These are phyloP conservation scores for Epicoccum nigrum DNA, from an alignment of 2,329 filamentous ascomycete species.

Conservation along the genomic window DNA sequence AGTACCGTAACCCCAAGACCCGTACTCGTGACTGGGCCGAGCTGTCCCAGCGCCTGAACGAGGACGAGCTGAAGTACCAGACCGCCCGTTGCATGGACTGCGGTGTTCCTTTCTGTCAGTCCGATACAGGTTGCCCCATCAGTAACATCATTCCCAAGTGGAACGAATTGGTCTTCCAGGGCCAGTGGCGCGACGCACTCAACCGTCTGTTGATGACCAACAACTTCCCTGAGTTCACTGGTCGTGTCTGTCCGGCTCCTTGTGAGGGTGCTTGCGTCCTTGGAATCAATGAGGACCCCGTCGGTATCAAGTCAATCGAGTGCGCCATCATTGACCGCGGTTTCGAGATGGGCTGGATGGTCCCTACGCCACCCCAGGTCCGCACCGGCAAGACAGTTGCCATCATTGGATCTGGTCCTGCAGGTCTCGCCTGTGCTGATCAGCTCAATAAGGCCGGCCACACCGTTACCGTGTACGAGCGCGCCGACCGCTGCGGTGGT, in stretches of 20 bases:
- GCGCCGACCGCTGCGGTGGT: slow-evolving; percentile 86
- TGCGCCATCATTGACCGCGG: slow-evolving; percentile 97
- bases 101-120: slow-evolving; percentile 97
- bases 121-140: slow-evolving; percentile 93
- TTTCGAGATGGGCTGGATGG: slow-evolving; percentile 98
- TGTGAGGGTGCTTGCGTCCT: slow-evolving; percentile 96
- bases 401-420: slow-evolving; percentile 88
- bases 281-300: slow-evolving; percentile 94
- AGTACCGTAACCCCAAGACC: slow-evolving; percentile 84
- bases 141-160: slow-evolving; percentile 98
- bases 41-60: slow-evolving; percentile 82
- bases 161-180: slow-evolving; percentile 74
- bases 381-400: slow-evolving; percentile 89
- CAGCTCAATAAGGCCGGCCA: slow-evolving; percentile 95
- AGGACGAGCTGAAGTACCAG: slow-evolving; percentile 96
- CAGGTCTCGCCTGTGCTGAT: slow-evolving; percentile 87
- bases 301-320: slow-evolving; percentile 98
- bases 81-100: slow-evolving; percentile 98
- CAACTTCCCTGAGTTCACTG: slow-evolving; percentile 98
- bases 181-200: slow-evolving; percentile 87
- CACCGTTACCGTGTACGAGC: slow-evolving; percentile 87
- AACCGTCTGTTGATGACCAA: slow-evolving; percentile 94
- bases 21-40: slow-evolving; percentile 93
- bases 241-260: slow-evolving; percentile 93
- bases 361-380: slow-evolving; percentile 76